Evolutionary conservation across 2,329 filamentous ascomycete species (phyloP).

Genomic region (Xylariomycetidae sp.): DNA sequence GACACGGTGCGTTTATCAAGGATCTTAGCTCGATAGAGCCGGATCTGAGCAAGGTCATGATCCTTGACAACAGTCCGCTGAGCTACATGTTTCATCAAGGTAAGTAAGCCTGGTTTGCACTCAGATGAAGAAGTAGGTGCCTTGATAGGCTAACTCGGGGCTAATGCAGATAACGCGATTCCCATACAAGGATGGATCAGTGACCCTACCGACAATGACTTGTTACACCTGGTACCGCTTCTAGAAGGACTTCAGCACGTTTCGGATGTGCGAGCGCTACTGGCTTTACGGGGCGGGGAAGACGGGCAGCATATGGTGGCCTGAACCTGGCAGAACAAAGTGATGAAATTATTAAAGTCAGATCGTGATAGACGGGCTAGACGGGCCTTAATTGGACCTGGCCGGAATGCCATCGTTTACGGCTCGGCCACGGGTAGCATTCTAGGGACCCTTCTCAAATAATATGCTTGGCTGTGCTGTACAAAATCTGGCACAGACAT

Average conservation of each 20-base stretch:
- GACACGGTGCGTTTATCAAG: conserved; percentile 97
- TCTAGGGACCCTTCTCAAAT: too few relatives aligned
- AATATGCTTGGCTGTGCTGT: too few relatives aligned
- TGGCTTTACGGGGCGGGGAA: conserved; percentile 86
- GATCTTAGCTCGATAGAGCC: conserved; percentile 94
- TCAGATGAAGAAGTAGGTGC: too few relatives aligned
- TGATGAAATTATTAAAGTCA: too few relatives aligned
- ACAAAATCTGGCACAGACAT: too few relatives aligned
- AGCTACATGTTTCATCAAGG: conserved; percentile 99
- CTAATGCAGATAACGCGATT: conserved; percentile 81
- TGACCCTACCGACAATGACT: conserved; percentile 93
- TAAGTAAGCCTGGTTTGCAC: too few relatives aligned
- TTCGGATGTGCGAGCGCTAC: conserved; percentile 85
- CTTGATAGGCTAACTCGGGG: conserved; percentile 16
- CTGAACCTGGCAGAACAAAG: too few relatives aligned
- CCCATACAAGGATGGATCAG: conserved; percentile 99
- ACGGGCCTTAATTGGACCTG: too few relatives aligned
- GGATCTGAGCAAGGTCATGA: conserved; percentile 97
- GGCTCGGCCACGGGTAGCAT: too few relatives aligned
- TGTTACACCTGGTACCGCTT: conserved; percentile 87
- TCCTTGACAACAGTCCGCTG: conserved; percentile 95
- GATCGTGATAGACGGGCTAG: too few relatives aligned
- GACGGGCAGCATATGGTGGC: conserved; percentile 55
- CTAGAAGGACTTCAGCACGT: conserved; percentile 95
- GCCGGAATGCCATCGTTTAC: too few relatives aligned